phyloP scores from a whole-genome alignment of 2,329 filamentous ascomycete species.

The Colletotrichum sublineola region DNA sequence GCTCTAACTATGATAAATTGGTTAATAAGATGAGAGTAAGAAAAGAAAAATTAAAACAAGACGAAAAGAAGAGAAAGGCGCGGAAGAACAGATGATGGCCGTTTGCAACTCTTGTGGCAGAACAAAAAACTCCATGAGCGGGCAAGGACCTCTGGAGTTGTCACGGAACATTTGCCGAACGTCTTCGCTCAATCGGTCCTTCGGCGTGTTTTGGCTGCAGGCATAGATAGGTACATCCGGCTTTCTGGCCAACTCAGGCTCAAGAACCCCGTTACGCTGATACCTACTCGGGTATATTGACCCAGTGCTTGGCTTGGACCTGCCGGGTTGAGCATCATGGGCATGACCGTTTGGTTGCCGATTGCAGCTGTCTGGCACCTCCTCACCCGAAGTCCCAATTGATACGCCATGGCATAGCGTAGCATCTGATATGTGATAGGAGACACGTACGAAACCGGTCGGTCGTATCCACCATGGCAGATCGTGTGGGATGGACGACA shows the following conservation, averaged over 20 bases:
- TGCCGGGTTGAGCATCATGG: not conserved
- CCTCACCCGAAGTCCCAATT: not conserved
- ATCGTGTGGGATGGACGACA: too few species aligned
- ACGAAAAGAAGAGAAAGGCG: not conserved
- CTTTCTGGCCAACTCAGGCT: not conserved
- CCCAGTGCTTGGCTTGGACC: not conserved
- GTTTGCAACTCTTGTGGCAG: not conserved
- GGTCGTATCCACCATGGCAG: not conserved
- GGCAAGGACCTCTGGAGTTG: too few species aligned
- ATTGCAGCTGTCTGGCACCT: not conserved
- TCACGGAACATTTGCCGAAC: not conserved
- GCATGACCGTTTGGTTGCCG: too few species aligned
- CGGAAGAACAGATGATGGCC: not conserved
- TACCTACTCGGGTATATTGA: too few species aligned
- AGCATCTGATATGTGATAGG: not conserved
- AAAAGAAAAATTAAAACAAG: not conserved
- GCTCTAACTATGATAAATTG: not conserved
- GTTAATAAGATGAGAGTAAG: not conserved
- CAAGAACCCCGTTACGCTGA: not conserved
- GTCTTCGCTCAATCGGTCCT: not conserved
- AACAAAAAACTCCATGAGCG: not conserved
- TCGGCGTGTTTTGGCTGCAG: not conserved
- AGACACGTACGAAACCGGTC: not conserved
- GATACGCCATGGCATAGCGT: not conserved
- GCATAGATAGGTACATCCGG: not conserved